Conservation (phyloP, 2,329 filamentous ascomycete genomes). For the Penicillium sp. region DNA sequence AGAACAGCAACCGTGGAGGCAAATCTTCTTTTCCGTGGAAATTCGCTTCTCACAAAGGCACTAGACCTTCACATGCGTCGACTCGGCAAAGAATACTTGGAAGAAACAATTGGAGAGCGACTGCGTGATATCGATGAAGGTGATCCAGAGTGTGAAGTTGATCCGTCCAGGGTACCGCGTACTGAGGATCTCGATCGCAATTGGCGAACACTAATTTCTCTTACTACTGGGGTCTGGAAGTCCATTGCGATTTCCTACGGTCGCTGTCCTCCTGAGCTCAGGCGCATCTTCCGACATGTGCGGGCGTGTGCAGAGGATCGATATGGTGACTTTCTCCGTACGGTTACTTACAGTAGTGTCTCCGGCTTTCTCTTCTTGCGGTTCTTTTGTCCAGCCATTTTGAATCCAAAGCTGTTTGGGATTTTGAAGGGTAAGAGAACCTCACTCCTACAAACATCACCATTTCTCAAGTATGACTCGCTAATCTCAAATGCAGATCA, state of each 20-base stretch:
- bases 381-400: conserved; percentile 94
- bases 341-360: conserved; percentile 89
- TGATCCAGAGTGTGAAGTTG: conserved; percentile 92
- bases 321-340: conserved; percentile 89
- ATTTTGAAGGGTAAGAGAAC: conserved; percentile 66
- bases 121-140: conserved; percentile 86
- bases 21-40: conserved; percentile 92
- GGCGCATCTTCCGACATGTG: conserved; percentile 87
- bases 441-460: background rate
- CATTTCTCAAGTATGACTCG: background rate
- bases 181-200: conserved; percentile 78
- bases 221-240: conserved; percentile 85
- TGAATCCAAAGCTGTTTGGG: conserved; percentile 93
- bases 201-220: conserved; percentile 75
- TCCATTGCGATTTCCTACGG: conserved; percentile 76
- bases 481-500: conserved; percentile 63
- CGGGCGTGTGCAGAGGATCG: conserved; percentile 90
- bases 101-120: conserved; percentile 83
- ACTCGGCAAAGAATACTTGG: conserved; percentile 88
- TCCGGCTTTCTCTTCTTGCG: conserved; percentile 93
- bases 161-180: conserved; percentile 74
- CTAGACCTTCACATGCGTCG: conserved; percentile 96
- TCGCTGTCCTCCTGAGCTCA: conserved; percentile 77
- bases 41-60: conserved; percentile 89
- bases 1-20: conserved; percentile 75